These are phyloP conservation scores for Candolleomyces efflorescens DNA, from an alignment of 768 basidiomycete species.

Conservation along the genomic window DNA sequence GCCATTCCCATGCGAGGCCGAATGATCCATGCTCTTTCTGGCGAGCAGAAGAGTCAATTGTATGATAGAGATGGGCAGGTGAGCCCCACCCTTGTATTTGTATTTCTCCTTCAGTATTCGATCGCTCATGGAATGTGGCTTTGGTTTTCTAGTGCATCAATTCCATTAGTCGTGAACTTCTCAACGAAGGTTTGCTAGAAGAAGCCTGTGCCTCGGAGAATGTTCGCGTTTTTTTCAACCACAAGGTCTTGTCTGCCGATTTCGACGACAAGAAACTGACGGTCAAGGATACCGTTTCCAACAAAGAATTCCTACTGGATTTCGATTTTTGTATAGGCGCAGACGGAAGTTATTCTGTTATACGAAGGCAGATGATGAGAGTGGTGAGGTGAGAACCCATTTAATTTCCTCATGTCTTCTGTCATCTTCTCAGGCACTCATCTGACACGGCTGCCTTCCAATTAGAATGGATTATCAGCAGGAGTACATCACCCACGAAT, in stretches of 20 bases:
- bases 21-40: slow-evolving; percentile 84
- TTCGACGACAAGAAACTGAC: slow-evolving; percentile 60
- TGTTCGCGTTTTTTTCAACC: slow-evolving; percentile 71
- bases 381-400: slow-evolving; percentile 68
- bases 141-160: slow-evolving; percentile 72
- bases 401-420: slow-evolving; percentile 13
- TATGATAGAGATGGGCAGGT: slow-evolving; percentile 92
- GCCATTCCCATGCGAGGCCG: slow-evolving; percentile 94
- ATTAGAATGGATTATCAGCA: slow-evolving; percentile 92
- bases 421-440: slow-evolving; percentile 26
- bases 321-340: slow-evolving; percentile 89
- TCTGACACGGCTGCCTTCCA: slow-evolving; percentile 16
- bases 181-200: slow-evolving; percentile 83
- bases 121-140: slow-evolving; percentile 1
- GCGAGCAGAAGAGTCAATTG: slow-evolving; percentile 73
- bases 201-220: slow-evolving; percentile 61
- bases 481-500: slow-evolving; percentile 93
- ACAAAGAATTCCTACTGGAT: slow-evolving; percentile 37
- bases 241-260: slow-evolving; percentile 75
- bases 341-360: slow-evolving; percentile 91
- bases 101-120: slow-evolving; percentile 7
- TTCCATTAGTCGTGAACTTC: slow-evolving; percentile 83
- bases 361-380: slow-evolving; percentile 93
- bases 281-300: slow-evolving; percentile 43
- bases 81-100: slow-evolving; percentile 23